These are phyloP conservation scores for Pigoraptor vietnamica DNA, from an alignment of 78 protist genomes.

Conservation along the genomic window DNA sequence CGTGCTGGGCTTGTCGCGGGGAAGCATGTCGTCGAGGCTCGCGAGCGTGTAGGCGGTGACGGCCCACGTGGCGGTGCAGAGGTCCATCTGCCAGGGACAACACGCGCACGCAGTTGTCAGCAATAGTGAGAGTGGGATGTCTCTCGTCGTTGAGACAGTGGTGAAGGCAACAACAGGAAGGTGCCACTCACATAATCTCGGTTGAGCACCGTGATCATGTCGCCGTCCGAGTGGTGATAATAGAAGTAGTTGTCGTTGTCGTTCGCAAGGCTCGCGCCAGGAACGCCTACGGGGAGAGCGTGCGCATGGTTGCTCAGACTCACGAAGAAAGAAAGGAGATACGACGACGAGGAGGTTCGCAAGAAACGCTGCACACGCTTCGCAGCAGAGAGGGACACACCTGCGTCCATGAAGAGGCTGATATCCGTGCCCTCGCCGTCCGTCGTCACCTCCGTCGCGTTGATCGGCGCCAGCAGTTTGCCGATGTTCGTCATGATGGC, in stretches of 20 bases:
- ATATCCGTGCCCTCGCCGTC: background rate
- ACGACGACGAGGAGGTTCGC: too few species aligned
- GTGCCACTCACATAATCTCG: too few species aligned
- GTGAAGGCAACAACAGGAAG: too few species aligned
- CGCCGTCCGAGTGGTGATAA: constrained; percentile 72
- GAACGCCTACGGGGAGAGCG: too few species aligned
- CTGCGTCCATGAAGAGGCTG: background rate
- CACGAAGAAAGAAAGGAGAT: background rate
- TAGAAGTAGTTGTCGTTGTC: constrained; percentile 42
- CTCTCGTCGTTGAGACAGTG: too few species aligned
- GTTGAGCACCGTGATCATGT: constrained; percentile 47
- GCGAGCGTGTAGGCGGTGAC: background rate
- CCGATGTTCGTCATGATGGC: background rate
- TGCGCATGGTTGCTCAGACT: too few species aligned
- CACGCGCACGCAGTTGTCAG: too few species aligned
- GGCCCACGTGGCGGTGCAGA: background rate
- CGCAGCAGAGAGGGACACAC: too few species aligned
- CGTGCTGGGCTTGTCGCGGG: too few species aligned
- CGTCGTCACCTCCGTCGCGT: background rate
- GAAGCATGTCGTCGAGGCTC: background rate
- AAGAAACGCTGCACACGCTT: too few species aligned
- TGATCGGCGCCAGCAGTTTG: background rate
- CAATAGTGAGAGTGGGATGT: too few species aligned
- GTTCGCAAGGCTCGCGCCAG: background rate
- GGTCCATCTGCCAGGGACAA: background rate